A percentile compares a stretch with the other conserved stretches of the same genome.
These are phyloP conservation scores for Cladorrhinum sp. DNA, from an alignment of 2,329 filamentous ascomycete species.

Conservation along the genomic window DNA sequence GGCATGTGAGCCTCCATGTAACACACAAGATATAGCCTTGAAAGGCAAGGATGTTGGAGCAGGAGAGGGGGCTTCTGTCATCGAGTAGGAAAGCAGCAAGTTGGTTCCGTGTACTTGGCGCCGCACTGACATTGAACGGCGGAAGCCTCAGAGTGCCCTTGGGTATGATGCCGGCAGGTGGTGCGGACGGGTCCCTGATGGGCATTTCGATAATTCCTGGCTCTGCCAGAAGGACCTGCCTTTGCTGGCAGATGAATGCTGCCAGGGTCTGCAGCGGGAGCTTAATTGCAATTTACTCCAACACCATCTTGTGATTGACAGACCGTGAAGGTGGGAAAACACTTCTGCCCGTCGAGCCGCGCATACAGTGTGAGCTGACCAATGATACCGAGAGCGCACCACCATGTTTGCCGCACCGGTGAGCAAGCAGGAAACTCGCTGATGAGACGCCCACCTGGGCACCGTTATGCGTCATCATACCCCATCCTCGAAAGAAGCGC, in stretches of 20 bases:
- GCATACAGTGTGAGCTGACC: slow-evolving; percentile 13
- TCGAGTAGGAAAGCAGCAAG: slow-evolving; percentile 22
- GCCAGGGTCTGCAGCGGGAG: slow-evolving; percentile 22
- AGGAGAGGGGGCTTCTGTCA: slow-evolving; percentile 11
- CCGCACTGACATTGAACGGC: background rate
- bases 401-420: slow-evolving; percentile 17
- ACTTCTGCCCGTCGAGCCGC: slow-evolving; percentile 21
- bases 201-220: background rate
- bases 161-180: slow-evolving; percentile 9
- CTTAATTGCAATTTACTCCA: slow-evolving; percentile 25
- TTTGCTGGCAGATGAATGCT: slow-evolving; percentile 16
- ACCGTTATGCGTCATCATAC: background rate
- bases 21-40: slow-evolving; percentile 21
- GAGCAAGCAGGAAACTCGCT: slow-evolving; percentile 12
- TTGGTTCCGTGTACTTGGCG: slow-evolving; percentile 7
- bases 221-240: slow-evolving; percentile 17
- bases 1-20: slow-evolving; percentile 9
- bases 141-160: slow-evolving; percentile 1
- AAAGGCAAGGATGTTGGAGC: slow-evolving; percentile 19
- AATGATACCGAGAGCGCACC: slow-evolving; percentile 10
- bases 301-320: slow-evolving; percentile 25
- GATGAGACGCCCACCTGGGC: background rate
- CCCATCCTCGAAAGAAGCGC: background rate
- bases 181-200: slow-evolving; percentile 10
- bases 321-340: slow-evolving; percentile 23